phyloP scores from a whole-genome alignment of 106 monocot species.

The Narthecium ossifragum region DNA sequence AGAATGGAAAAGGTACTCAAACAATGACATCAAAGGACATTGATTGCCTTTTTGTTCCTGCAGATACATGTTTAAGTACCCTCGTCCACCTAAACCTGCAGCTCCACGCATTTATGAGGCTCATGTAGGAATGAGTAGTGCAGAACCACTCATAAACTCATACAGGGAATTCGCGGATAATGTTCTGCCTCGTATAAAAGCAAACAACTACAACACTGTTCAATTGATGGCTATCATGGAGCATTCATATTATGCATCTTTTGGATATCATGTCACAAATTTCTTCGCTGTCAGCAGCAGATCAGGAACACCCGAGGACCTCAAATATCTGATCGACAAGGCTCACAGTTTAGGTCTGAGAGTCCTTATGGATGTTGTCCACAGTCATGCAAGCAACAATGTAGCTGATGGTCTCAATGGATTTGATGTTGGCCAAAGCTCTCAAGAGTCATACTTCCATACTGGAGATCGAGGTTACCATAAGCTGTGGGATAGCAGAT shows the following conservation, averaged over 20 bases:
- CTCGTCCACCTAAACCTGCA: slow-evolving; percentile 61
- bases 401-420: slow-evolving; percentile 87
- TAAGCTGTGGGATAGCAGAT: slow-evolving; percentile 88
- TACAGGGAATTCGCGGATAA: slow-evolving; percentile 86
- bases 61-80: slow-evolving; percentile 72
- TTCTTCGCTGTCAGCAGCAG: slow-evolving; percentile 90
- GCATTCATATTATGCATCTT: slow-evolving; percentile 97
- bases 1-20: no score
- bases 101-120: slow-evolving; percentile 93
- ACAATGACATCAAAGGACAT: no score
- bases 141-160: slow-evolving; percentile 59
- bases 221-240: slow-evolving; percentile 98
- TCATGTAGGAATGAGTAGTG: slow-evolving; percentile 93
- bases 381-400: slow-evolving; percentile 92
- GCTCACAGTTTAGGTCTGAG: slow-evolving; percentile 77
- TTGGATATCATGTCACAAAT: slow-evolving; percentile 96
- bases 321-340: slow-evolving; percentile 92
- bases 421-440: slow-evolving; percentile 80
- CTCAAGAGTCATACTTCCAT: slow-evolving; percentile 79
- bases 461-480: slow-evolving; percentile 82
- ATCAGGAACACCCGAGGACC: slow-evolving; percentile 91
- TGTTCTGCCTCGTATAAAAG: slow-evolving; percentile 67
- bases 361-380: slow-evolving; percentile 93
- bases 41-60: slow-evolving; percentile 9
- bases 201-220: slow-evolving; percentile 84